Conservation (phyloP, 2,329 filamentous ascomycete species). For the Thelonectria blattea region DNA sequence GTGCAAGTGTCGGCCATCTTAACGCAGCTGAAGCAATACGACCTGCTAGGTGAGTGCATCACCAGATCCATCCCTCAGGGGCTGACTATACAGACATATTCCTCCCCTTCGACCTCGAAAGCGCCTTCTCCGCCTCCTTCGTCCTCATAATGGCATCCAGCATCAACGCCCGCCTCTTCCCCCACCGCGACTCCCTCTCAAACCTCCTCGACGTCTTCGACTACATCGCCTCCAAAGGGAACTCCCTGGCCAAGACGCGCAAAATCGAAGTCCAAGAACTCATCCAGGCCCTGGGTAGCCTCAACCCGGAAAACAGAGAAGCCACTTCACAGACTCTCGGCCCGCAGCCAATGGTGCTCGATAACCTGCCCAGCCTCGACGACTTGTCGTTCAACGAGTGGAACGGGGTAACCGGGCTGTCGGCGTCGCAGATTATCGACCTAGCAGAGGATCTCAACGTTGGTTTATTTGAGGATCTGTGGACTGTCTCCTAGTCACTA, state of each 20-base stretch:
- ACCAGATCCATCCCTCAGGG: no score
- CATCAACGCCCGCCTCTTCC: conserved; percentile 5
- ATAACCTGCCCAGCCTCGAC: neutral
- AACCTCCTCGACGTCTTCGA: conserved; percentile 10
- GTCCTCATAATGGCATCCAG: conserved; percentile 15
- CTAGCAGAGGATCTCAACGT: neutral
- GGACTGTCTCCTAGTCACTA: neutral
- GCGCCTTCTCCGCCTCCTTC: conserved; percentile 16
- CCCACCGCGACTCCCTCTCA: conserved; percentile 6
- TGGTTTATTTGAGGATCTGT: neutral
- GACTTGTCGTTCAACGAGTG: conserved; percentile 3
- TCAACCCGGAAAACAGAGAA: neutral
- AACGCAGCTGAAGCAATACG: conserved; percentile 10
- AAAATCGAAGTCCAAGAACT: conserved; percentile 17
- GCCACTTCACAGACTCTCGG: neutral
- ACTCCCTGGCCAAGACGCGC: conserved; percentile 4
- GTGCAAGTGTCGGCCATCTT: conserved; percentile 12
- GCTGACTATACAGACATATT: conserved; percentile 10
- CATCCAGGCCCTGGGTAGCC: neutral
- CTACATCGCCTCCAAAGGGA: conserved; percentile 6
- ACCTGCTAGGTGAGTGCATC: conserved; percentile 8
- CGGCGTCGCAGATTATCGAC: neutral
- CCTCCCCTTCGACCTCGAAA: conserved; percentile 20
- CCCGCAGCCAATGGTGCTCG: neutral
- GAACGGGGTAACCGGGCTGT: neutral